A percentile compares a stretch with the other conserved stretches of the same genome.
These are phyloP conservation scores for Roridomyces roridus DNA, from an alignment of 768 basidiomycete species.

Conservation along the genomic window DNA sequence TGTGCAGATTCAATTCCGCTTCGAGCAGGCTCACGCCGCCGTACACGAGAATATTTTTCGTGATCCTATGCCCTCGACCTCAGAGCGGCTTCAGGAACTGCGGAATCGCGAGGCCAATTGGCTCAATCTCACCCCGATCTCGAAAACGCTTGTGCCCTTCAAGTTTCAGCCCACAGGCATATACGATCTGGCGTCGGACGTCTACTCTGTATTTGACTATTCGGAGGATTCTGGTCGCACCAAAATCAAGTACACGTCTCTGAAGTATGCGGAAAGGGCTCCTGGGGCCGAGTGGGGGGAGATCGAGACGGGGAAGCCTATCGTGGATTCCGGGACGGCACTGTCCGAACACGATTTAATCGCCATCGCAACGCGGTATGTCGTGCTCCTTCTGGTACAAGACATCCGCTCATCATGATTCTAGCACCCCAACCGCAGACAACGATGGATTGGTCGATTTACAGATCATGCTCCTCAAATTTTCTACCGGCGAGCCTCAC, in stretches of 20 bases:
- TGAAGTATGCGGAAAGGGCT: constrained; percentile 4
- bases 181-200: constrained; percentile 2
- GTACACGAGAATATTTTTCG: constrained; percentile 1
- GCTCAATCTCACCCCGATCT: not conserved
- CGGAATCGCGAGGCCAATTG: not conserved
- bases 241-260: not conserved
- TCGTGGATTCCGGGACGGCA: constrained; percentile 14
- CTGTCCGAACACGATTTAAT: constrained; percentile 22
- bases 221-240: not conserved
- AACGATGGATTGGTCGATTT: not conserved
- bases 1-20: not conserved
- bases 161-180: not conserved
- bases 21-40: not conserved
- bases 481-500: constrained; percentile 14
- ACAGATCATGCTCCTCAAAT: not conserved
- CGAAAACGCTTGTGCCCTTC: not conserved
- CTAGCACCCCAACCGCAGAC: not conserved
- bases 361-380: constrained; percentile 15
- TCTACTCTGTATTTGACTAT: not conserved
- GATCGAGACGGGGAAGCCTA: not conserved
- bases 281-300: not conserved
- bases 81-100: constrained; percentile 3
- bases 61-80: not conserved
- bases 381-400: not conserved
- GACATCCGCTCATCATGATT: not conserved